Conservation (phyloP, 495 filamentous ascomycete species). For the Hypoxylon intermedium region DNA sequence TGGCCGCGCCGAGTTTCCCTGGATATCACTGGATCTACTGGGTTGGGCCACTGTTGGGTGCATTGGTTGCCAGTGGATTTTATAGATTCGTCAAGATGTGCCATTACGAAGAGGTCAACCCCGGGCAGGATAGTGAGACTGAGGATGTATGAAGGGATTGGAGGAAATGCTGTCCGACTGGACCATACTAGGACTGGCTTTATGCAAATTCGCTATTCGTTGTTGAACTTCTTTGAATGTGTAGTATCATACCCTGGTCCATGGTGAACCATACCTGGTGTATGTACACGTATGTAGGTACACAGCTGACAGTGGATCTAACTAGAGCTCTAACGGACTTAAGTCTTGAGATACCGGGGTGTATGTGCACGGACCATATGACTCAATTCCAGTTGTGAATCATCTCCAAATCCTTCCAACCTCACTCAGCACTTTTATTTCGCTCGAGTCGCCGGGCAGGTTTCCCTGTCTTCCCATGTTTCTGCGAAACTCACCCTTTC, state of each 20-base stretch:
- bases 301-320: no score
- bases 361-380: neutral
- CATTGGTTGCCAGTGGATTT: conserved; percentile 68
- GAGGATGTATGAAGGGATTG: conserved; percentile 14
- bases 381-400: conserved; percentile 9
- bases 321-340: neutral
- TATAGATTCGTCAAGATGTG: conserved; percentile 69
- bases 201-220: no score
- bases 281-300: no score
- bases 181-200: neutral
- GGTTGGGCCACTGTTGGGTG: conserved; percentile 71
- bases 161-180: neutral
- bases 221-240: neutral
- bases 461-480: neutral
- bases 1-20: conserved; percentile 50
- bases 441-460: neutral
- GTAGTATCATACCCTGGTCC: no score
- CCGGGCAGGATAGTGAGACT: conserved; percentile 65
- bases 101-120: conserved; percentile 78
- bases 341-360: neutral
- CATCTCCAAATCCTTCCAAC: conserved; percentile 1
- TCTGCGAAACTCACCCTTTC: conserved; percentile 18
- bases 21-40: conserved; percentile 65
- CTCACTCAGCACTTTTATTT: neutral
- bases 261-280: no score